Evolutionary conservation across 169 alveolate species (phyloP), one percentile per base, ranked within the genome.

Genomic region (Plasmodium berghei): DNA sequence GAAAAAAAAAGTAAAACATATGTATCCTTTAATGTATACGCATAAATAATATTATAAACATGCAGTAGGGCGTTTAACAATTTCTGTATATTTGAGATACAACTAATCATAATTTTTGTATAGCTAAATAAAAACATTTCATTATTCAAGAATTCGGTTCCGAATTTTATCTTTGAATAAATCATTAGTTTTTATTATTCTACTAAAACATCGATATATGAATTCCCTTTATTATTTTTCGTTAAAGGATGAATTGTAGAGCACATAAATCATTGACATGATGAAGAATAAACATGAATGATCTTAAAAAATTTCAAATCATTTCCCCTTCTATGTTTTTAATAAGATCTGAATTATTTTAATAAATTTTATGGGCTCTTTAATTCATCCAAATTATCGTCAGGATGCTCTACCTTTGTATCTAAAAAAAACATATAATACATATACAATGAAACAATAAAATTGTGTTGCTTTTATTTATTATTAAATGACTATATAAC

Each of bases 351-450:
- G 42, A 40, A n/a, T 6, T n/a, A n/a, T 42, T n/a, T 9, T 42
- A 40, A 42, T 54, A 10, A 48, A 54, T 34, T 72, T 55, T 77
- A 24, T 77, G 66, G 66, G 72, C 90, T 55, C 75, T 67, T 58
- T 62, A 80, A 80, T 80, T 80, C 90, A 80, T 80, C 90, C 83
- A 80, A 80, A 61, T 42, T 80, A 80, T 67, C 83, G 90, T 80
- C 90, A 80, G 72, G 90, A 80, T 26, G 26, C 12, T 12, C 64
- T 16, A 49, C 69, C 69, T 24, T 80, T 80, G 69, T 80, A 62
- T 59, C 90, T 80, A 40, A 22, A 58, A n/a, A 58, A 71, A 70
- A 70, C 22, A 58, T 9, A 64, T 20, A 64, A 77, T 4, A 64
- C 18, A 42, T 26, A 9, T 56, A n/a, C 20, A 54, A 16, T 16